Evolutionary conservation across 768 basidiomycete species (phyloP).

Genomic region (Exidia glandulosa): DNA sequence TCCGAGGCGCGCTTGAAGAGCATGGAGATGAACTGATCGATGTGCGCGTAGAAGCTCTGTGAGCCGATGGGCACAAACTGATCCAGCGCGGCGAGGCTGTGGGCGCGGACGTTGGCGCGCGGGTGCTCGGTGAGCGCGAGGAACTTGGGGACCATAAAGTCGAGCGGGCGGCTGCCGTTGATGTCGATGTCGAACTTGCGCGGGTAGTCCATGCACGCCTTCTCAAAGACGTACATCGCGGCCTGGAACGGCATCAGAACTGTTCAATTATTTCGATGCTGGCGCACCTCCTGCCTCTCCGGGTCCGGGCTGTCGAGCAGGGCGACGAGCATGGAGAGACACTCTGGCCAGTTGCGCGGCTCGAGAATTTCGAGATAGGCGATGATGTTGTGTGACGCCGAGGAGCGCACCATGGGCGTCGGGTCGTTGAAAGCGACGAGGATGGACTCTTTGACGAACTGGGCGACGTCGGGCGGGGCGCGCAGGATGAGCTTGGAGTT

Average conservation of each 20-base stretch:
- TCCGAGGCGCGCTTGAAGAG: conserved; percentile 94
- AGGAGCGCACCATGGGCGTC: conserved; percentile 83
- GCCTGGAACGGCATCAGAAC: conserved; percentile 54
- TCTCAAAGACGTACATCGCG: conserved; percentile 87
- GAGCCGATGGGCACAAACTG: conserved; percentile 84
- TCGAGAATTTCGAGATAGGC: conserved; percentile 80
- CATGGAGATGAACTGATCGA: conserved; percentile 87
- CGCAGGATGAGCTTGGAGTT: conserved; percentile 71
- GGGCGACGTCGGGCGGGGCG: conserved; percentile 51
- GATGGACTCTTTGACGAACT: conserved; percentile 65
- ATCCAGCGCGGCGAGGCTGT: conserved; percentile 88
- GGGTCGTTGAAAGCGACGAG: conserved; percentile 73
- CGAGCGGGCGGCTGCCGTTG: conserved; percentile 83
- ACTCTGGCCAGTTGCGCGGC: conserved; percentile 92
- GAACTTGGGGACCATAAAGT: conserved; percentile 96
- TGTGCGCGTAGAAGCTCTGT: conserved; percentile 80
- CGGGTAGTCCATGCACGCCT: conserved; percentile 95
- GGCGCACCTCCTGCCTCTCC: conserved; percentile 74
- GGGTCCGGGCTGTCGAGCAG: conserved; percentile 66
- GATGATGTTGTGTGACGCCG: conserved; percentile 87
- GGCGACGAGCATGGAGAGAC: conserved; percentile 72
- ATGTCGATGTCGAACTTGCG: conserved; percentile 91
- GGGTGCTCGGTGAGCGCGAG: conserved; percentile 78
- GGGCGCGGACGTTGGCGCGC: conserved; percentile 80
- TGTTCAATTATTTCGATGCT: not conserved